Percentiles rank a stretch among this genome's conserved stretches.
Evolutionary conservation across 257 asterid genomes (phyloP).

Genomic region (Voacanga thouarsii): DNA sequence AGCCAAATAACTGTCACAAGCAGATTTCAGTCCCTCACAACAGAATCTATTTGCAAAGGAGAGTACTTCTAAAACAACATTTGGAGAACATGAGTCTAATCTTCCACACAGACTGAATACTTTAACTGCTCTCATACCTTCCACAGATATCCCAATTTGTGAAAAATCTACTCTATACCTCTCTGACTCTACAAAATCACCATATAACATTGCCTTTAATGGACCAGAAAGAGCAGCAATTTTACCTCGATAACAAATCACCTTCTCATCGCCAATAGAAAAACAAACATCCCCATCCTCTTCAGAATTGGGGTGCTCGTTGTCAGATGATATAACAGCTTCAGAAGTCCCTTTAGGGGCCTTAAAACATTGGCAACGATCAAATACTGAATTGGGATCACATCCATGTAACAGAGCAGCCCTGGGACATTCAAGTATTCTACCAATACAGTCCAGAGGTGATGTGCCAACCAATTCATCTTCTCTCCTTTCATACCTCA

Average conservation of each 20-base stretch:
- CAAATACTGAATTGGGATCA: constrained; percentile 38
- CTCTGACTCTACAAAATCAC: constrained; percentile 40
- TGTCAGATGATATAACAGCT: constrained; percentile 16
- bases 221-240: constrained; percentile 47
- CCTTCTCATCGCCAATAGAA: constrained; percentile 33
- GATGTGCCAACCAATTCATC: constrained; percentile 46
- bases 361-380: constrained; percentile 35
- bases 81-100: constrained; percentile 30
- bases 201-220: constrained; percentile 40
- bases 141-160: constrained; percentile 38
- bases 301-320: constrained; percentile 11
- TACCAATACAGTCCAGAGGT: constrained; percentile 51
- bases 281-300: constrained; percentile 34
- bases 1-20: constrained; percentile 41
- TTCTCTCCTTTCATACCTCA: constrained; percentile 62
- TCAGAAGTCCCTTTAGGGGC: constrained; percentile 2
- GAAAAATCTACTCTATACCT: constrained; percentile 42
- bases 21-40: constrained; percentile 47
- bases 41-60: constrained; percentile 52
- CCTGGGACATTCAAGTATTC: constrained; percentile 47
- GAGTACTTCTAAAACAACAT: constrained; percentile 38
- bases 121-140: constrained; percentile 40
- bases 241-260: constrained; percentile 39
- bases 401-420: constrained; percentile 39
- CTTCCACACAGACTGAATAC: constrained; percentile 32